Percentiles rank a stretch among this genome's conserved stretches.
Evolutionary conservation across 495 filamentous ascomycete genomes (phyloP).

Genomic region (Penicillium cataractarum): DNA sequence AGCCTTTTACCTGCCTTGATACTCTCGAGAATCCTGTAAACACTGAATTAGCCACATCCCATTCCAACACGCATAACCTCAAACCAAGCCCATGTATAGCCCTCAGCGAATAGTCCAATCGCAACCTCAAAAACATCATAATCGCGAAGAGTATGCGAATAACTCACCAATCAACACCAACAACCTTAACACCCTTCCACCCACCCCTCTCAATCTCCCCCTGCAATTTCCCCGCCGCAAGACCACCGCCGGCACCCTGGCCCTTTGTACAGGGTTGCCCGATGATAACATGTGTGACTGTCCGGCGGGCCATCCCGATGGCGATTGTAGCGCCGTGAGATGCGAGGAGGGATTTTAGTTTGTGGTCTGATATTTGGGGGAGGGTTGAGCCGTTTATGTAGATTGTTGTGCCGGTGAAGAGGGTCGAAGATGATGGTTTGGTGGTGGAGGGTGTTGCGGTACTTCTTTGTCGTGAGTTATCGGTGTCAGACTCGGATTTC

Average conservation of each 20-base stretch:
- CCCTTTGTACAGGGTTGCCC: slow-evolving; percentile 53
- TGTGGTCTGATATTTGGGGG: slow-evolving; percentile 82
- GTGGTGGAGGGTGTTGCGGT: background rate
- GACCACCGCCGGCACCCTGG: slow-evolving; percentile 70
- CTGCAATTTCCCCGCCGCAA: slow-evolving; percentile 81
- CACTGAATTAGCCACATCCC: background rate
- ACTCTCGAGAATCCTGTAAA: slow-evolving; percentile 73
- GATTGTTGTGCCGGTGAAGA: slow-evolving; percentile 71
- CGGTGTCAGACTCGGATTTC: background rate
- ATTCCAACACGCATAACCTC: no score
- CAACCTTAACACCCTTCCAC: slow-evolving; percentile 70
- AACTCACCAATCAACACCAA: slow-evolving; percentile 78
- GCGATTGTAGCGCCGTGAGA: slow-evolving; percentile 72
- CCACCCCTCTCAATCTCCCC: slow-evolving; percentile 70
- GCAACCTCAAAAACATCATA: no score
- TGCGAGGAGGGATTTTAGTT: slow-evolving; percentile 76
- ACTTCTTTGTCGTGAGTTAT: background rate
- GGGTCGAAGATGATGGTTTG: slow-evolving; percentile 19
- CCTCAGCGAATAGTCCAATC: no score
- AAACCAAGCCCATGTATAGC: no score
- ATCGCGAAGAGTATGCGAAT: no score
- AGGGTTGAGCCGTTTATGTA: slow-evolving; percentile 90
- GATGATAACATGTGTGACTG: slow-evolving; percentile 86
- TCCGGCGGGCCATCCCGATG: slow-evolving; percentile 66
- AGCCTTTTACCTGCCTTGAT: slow-evolving; percentile 74